These are phyloP conservation scores for Sextonia rubra DNA, from an alignment of 164 flowering plant species.

Conservation along the genomic window DNA sequence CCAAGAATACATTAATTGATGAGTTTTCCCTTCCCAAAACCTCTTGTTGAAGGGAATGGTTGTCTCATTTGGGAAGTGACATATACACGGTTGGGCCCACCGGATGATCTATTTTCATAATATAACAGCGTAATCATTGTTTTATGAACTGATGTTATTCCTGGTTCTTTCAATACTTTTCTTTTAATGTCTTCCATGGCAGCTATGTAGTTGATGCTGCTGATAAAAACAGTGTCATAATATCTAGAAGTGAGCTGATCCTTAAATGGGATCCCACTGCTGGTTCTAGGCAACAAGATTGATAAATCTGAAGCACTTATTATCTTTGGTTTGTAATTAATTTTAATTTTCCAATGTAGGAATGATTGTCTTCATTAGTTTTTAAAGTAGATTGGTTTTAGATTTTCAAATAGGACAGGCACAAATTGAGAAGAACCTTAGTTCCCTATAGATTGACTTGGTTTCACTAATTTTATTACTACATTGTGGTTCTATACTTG, in stretches of 20 bases:
- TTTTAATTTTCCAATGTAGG: too few relatives aligned
- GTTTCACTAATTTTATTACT: too few relatives aligned
- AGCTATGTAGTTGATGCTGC: slow-evolving; percentile 96
- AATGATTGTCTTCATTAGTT: too few relatives aligned
- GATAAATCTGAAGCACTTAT: slow-evolving; percentile 93
- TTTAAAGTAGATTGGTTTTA: too few relatives aligned
- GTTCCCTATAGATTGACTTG: too few relatives aligned
- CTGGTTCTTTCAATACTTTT: background rate
- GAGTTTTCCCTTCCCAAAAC: background rate
- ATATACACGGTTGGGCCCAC: background rate
- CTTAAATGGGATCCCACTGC: slow-evolving; percentile 67
- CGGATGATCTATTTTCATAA: background rate
- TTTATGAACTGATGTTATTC: background rate
- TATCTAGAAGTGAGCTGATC: slow-evolving; percentile 71
- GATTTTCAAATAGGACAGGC: too few relatives aligned
- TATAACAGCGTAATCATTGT: background rate
- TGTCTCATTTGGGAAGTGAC: background rate
- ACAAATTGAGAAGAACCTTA: too few relatives aligned
- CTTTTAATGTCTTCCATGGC: slow-evolving; percentile 14
- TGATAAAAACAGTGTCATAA: slow-evolving; percentile 78
- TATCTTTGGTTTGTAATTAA: too few relatives aligned
- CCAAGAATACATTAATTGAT: too few relatives aligned
- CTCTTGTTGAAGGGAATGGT: background rate
- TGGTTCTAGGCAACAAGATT: slow-evolving; percentile 83
- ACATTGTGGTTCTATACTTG: too few relatives aligned